Evolutionary conservation across 208 protist genomes (phyloP), one percentile per base, ranked within the genome.

Genomic region (Leishmania gerbilli): DNA sequence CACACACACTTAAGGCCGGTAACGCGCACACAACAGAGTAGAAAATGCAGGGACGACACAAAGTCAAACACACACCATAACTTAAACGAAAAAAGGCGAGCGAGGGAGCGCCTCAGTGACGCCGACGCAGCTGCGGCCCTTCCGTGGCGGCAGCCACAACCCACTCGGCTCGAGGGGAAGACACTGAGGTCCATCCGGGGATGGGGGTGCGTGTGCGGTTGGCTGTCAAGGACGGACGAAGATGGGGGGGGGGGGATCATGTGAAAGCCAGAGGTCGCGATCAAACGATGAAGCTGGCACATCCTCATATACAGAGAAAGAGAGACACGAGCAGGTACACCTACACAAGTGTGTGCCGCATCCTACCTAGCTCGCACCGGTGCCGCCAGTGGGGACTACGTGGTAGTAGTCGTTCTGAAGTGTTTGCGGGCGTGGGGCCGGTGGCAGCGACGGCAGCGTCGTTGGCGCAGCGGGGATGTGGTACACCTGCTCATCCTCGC

Each of bases 381-480:
- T 2, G 51, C 19, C 31, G n/a, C 49, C 19, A 19, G 37, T 24
- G 47, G 71, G n/a, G 31, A 79, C 65, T 24, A 79, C 80, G 53
- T 76, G 42, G 31, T 58, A 79, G 21, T 40, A 19, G 5, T 51
- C 51, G 40, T 77, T 79, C n/a, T 77, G 76, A 45, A 79, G 24
- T 24, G 64, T 49, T 56, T 79, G 55, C 13, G 82, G 71, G 40
- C 74, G 71, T 37, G 77, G 82, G 62, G 77, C 82, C 17, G 71
- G 71, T 58, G 82, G 82, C 77, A 81, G 53, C 37, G 71, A 71
- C 42, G 81, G 82, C 49, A 79, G 71, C 72, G 21, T 37, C 7
- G 62, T 40, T 31, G 74, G 82, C 24, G 31, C 71, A 9, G 11
- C 24, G 55, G 83, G 75, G 34, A 74, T 74, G 64, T 81, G 60